phyloP scores from a whole-genome alignment of 345 rosid genomes.

The Clarkia xantiana region DNA sequence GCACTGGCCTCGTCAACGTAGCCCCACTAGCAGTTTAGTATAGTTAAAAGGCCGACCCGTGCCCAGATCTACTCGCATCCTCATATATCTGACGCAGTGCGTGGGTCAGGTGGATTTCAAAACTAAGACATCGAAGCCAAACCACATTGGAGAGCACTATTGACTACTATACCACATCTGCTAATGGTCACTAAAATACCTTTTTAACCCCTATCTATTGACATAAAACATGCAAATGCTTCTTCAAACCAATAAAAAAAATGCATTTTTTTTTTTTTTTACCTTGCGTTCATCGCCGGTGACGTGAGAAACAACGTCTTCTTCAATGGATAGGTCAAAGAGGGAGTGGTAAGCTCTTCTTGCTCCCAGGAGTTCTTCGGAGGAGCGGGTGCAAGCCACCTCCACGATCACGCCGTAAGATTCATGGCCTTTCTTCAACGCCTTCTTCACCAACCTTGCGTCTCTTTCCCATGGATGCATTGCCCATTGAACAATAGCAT shows the following conservation, averaged over 20 bases:
- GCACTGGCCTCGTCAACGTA: no score
- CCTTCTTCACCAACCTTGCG: slow-evolving; percentile 58
- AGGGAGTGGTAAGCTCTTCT: slow-evolving; percentile 91
- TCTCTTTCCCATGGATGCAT: slow-evolving; percentile 97
- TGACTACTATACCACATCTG: no score
- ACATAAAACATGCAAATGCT: no score
- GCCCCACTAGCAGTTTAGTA: no score
- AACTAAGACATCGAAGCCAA: no score
- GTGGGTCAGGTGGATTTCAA: no score
- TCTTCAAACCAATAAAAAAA: neutral
- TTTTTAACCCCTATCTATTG: no score
- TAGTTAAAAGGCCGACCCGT: no score
- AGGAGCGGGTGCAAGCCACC: slow-evolving; percentile 68
- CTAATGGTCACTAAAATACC: no score
- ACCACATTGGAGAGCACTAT: no score
- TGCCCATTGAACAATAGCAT: slow-evolving; percentile 53
- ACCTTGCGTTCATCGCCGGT: slow-evolving; percentile 43
- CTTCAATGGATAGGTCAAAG: slow-evolving; percentile 65
- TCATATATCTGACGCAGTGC: no score
- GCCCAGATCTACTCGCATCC: no score
- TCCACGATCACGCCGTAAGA: slow-evolving; percentile 47
- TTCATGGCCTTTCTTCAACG: slow-evolving; percentile 37
- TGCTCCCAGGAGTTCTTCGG: slow-evolving; percentile 66
- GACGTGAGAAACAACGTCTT: slow-evolving; percentile 50
- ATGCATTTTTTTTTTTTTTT: neutral